Conservation (phyloP, 192 early-diverging fungal genomes). For the Coemansia sp. region DNA sequence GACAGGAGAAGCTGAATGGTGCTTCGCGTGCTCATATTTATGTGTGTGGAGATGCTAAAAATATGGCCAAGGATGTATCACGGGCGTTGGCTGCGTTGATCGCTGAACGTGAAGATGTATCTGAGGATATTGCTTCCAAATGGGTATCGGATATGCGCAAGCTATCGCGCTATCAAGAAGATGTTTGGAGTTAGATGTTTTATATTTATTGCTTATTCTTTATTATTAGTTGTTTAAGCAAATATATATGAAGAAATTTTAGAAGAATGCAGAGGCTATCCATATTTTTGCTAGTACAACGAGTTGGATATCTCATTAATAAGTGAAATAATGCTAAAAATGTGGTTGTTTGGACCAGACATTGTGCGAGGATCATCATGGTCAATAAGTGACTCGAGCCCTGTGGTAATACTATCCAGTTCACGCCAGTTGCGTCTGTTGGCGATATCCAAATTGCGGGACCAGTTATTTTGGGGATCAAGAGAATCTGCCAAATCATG, state of each 20-base stretch:
- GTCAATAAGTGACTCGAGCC: constrained; percentile 15
- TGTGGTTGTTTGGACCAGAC: constrained; percentile 6
- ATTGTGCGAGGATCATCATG: not conserved
- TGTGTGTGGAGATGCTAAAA: constrained; percentile 94
- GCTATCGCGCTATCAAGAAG: constrained; percentile 86
- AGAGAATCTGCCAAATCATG: constrained; percentile 12
- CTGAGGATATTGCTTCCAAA: constrained; percentile 63
- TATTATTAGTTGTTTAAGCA: constrained; percentile 10
- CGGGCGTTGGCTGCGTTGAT: constrained; percentile 61
- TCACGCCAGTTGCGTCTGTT: constrained; percentile 12
- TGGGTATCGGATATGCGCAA: constrained; percentile 86
- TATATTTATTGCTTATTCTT: constrained; percentile 13
- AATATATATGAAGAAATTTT: constrained; percentile 9
- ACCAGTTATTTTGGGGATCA: constrained; percentile 10
- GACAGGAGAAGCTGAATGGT: constrained; percentile 52
- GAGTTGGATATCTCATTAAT: constrained; percentile 12
- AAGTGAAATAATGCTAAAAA: not conserved
- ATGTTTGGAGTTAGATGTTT: constrained; percentile 80
- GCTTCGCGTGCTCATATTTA: constrained; percentile 72
- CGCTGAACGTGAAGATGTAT: constrained; percentile 64
- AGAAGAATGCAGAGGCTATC: no score
- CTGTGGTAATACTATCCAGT: constrained; percentile 9
- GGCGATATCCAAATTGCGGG: constrained; percentile 9
- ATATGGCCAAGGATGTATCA: constrained; percentile 93
- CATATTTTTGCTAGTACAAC: not conserved